phyloP scores from a whole-genome alignment of 2,329 filamentous ascomycete species.

The Anthostomella pinea region DNA sequence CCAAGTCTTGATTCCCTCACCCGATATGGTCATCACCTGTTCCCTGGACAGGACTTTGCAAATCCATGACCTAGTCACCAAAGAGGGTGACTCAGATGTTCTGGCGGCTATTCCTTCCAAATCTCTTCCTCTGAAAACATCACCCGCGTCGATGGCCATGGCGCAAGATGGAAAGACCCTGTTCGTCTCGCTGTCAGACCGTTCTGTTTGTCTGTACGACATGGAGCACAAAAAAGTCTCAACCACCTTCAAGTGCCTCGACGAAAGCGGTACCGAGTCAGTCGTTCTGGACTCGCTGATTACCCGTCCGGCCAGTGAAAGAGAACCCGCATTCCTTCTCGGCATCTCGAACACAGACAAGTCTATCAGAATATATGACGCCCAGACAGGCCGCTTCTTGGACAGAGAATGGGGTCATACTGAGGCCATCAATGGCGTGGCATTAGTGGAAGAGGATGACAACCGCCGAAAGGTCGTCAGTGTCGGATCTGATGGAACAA shows the following conservation, averaged over 20 bases:
- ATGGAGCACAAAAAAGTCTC: constrained; percentile 66
- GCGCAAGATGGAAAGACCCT: constrained; percentile 58
- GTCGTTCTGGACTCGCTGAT: constrained; percentile 79
- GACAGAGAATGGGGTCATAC: constrained; percentile 94
- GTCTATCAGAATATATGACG: constrained; percentile 86
- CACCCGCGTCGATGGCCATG: constrained; percentile 79
- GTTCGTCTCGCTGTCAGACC: constrained; percentile 59
- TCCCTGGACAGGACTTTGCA: constrained; percentile 87
- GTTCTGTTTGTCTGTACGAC: constrained; percentile 59
- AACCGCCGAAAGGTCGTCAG: constrained; percentile 62
- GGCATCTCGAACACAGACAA: constrained; percentile 96
- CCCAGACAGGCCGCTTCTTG: constrained; percentile 71
- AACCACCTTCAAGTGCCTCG: constrained; percentile 76
- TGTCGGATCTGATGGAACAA: constrained; percentile 74
- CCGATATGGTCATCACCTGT: constrained; percentile 76
- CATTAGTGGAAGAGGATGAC: constrained; percentile 62
- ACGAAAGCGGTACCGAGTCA: constrained; percentile 75
- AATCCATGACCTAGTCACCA: constrained; percentile 72
- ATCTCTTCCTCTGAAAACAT: constrained; percentile 79
- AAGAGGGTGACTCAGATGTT: constrained; percentile 60
- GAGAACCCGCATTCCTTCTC: constrained; percentile 65
- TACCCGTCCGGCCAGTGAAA: constrained; percentile 54
- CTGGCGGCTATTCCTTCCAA: constrained; percentile 75
- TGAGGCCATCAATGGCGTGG: constrained; percentile 84
- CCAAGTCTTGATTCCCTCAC: constrained; percentile 68